Percentiles rank a stretch among this genome's conserved stretches.
Evolutionary conservation across 2,329 filamentous ascomycete genomes (phyloP).

Genomic region (Dactylellina leptospora): DNA sequence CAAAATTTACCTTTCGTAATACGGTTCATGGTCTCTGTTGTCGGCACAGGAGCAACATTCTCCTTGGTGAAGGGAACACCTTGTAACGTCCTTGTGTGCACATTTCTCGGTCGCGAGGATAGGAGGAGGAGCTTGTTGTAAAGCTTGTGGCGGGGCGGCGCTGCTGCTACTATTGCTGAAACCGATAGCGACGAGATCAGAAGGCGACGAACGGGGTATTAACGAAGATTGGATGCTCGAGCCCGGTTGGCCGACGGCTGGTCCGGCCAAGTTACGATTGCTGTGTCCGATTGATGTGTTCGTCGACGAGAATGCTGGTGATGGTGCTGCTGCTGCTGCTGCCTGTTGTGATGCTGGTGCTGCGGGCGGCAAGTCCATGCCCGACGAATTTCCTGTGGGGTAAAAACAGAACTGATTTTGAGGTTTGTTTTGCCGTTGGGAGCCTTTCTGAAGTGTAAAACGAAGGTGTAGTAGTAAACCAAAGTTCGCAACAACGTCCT

Average conservation of each 20-base stretch:
- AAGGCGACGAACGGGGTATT: slow-evolving; percentile 18
- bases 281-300: slow-evolving; percentile 25
- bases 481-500: slow-evolving; percentile 34
- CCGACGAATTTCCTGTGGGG: slow-evolving; percentile 48
- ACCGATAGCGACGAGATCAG: too few relatives aligned
- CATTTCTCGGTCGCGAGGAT: slow-evolving; percentile 43
- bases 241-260: slow-evolving; percentile 19
- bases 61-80: slow-evolving; percentile 48
- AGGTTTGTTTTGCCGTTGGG: slow-evolving; percentile 31
- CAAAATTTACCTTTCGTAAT: slow-evolving; percentile 49
- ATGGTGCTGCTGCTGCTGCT: slow-evolving; percentile 28
- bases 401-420: too few relatives aligned
- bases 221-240: slow-evolving; percentile 25
- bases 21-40: slow-evolving; percentile 44
- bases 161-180: too few relatives aligned
- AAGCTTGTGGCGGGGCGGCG: too few relatives aligned
- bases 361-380: slow-evolving; percentile 53
- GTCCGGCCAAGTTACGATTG: slow-evolving; percentile 17
- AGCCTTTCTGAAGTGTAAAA: slow-evolving; percentile 17
- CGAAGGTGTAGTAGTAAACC: slow-evolving; percentile 6
- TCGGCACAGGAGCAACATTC: slow-evolving; percentile 50
- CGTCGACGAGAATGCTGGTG: slow-evolving; percentile 26
- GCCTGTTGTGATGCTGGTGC: slow-evolving; percentile 37
- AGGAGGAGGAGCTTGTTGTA: not conserved
- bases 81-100: slow-evolving; percentile 46